Base-by-base conservation (phyloP, 768 basidiomycete genomes). In the Rubroboletus satanas region DNA sequence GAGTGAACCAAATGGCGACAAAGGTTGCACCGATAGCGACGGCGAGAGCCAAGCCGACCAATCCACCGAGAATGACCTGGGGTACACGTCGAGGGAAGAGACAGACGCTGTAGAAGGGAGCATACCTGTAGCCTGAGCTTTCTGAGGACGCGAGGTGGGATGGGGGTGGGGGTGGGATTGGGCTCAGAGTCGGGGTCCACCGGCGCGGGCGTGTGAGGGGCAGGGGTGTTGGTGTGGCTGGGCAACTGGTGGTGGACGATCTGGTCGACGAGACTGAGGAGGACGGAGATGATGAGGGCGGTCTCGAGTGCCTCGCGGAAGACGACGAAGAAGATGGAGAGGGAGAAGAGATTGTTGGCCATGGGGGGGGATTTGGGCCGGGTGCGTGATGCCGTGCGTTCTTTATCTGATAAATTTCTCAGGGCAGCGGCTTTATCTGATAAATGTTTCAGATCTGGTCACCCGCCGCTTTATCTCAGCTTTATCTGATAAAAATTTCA, bases 301-400 rank as follows among this genome's bases (percentile, higher is more conserved):
- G 93, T 90, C 77, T 97, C 94, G 59, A 97, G 80, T 5, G 92
- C 89, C 80, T 97, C 94, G 67, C 94, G 83, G 71, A 96, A 93
- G 74, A 95, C 85, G 74, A 97, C 93, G 81, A 98, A 93, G 78
- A 94, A 97, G 62, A 98, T 93, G 65, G 93, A 85, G 52, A 95
- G 81, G 54, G 89, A 90, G 74, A 97, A 97, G 52, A 94, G 74
- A 66, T 84, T 81, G 58, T 23, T 26, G 11, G 58, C 0, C 58
- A 62, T 62, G 37, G n/a, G 3, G 26, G 0, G 7, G n/a, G n/a
- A n/a, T n/a, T 21, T 21, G 21, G 21, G 43, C 9, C 6, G 23
- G 6, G 21, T 1, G 26, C 4, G 21, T 21, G 21, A 21, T 21
- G 44, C 12, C 2, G 44, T 1, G 7, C 3, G 31, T 21, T 21